Percentiles rank a stretch among this genome's conserved stretches.
Evolutionary conservation across 2,329 filamentous ascomycete genomes (phyloP).

Genomic region (Phialocephala subalpina): DNA sequence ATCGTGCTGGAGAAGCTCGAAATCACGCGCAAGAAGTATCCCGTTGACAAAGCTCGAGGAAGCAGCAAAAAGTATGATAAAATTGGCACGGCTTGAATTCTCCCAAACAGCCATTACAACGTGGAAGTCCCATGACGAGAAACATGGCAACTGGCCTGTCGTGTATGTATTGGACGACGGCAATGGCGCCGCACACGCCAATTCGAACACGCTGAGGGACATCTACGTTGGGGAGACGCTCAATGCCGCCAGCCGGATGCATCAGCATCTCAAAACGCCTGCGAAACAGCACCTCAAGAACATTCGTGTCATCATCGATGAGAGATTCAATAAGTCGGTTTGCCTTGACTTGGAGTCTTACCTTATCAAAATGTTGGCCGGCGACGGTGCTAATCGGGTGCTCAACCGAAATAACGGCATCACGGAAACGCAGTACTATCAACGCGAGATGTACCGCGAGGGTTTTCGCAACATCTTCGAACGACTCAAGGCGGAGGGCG

Average conservation of each 20-base stretch:
- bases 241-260: constrained; percentile 21
- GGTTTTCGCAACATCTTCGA: constrained; percentile 26
- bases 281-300: constrained; percentile 29
- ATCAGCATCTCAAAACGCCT: constrained; percentile 27
- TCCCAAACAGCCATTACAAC: constrained; percentile 21
- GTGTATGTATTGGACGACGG: constrained; percentile 26
- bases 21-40: constrained; percentile 27
- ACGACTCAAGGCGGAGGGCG: constrained; percentile 24
- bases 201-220: constrained; percentile 22
- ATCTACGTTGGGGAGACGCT: constrained; percentile 28
- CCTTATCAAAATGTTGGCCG: constrained; percentile 29
- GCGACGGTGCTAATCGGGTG: constrained; percentile 27
- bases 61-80: constrained; percentile 26
- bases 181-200: constrained; percentile 15
- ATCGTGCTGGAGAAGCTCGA: constrained; percentile 28
- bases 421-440: constrained; percentile 25
- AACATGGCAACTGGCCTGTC: constrained; percentile 26
- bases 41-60: constrained; percentile 24
- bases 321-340: constrained; percentile 28
- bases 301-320: constrained; percentile 27
- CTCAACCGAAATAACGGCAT: constrained; percentile 29
- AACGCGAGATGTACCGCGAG: constrained; percentile 26
- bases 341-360: constrained; percentile 30
- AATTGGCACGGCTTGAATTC: constrained; percentile 22
- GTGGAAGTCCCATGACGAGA: constrained; percentile 24